phyloP scores from a whole-genome alignment of 1,284 basidiomycete genomes.

The Boletellus sp. region DNA sequence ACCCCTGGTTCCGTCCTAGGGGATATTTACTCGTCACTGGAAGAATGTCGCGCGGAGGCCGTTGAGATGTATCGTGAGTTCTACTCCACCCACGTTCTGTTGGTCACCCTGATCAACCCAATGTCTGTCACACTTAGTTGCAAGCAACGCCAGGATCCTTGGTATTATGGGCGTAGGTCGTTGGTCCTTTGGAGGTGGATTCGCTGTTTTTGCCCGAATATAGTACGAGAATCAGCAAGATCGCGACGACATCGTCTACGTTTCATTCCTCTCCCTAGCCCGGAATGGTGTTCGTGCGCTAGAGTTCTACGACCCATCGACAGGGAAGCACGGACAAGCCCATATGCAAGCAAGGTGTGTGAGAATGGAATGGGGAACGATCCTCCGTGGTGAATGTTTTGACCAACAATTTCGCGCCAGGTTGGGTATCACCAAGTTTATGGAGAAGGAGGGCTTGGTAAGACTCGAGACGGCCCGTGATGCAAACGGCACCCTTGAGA shows the following conservation, averaged over 20 bases:
- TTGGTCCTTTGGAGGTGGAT: background rate
- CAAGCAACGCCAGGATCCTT: conserved; percentile 67
- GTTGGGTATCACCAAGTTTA: conserved; percentile 75
- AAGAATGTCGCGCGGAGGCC: conserved; percentile 83
- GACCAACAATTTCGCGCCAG: conserved; percentile 36
- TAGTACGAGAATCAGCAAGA: conserved; percentile 68
- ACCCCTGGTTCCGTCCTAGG: conserved; percentile 77
- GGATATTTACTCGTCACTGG: conserved; percentile 82
- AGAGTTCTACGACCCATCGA: conserved; percentile 79
- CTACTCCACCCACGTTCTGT: background rate
- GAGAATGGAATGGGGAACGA: background rate
- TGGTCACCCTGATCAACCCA: no score
- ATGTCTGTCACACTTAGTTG: conserved; percentile 45
- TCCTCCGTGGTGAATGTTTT: background rate
- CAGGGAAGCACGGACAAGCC: conserved; percentile 84
- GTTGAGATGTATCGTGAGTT: conserved; percentile 72
- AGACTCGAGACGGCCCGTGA: conserved; percentile 64
- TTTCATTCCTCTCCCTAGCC: conserved; percentile 81
- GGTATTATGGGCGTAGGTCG: conserved; percentile 68
- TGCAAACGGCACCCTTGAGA: conserved; percentile 54
- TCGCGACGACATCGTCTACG: conserved; percentile 73
- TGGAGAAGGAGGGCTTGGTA: conserved; percentile 70
- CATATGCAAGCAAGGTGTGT: conserved; percentile 83
- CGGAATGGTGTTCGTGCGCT: conserved; percentile 77
- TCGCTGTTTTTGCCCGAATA: conserved; percentile 26